Conservation (phyloP, 352 stramenopile genomes). For the Pythium biforme region DNA sequence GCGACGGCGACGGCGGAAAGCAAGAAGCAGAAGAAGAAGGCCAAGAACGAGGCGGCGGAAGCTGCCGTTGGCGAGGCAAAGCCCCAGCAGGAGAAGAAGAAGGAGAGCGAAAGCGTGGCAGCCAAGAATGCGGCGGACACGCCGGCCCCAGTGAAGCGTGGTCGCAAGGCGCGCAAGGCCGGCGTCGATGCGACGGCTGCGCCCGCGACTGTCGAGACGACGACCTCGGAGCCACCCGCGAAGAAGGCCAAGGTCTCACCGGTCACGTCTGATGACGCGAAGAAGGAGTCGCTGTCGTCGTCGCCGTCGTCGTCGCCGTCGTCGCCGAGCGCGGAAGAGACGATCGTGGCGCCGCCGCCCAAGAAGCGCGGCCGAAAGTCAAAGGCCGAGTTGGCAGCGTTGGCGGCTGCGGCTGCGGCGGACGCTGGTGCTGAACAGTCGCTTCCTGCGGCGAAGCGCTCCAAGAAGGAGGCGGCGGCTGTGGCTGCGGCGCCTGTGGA, state of each 20-base stretch:
- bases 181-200: slow-evolving; percentile 9
- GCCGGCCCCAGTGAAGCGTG: slow-evolving; percentile 15
- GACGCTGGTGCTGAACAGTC: slow-evolving; percentile 27
- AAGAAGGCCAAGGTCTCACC: slow-evolving; percentile 29
- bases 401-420: slow-evolving; percentile 6
- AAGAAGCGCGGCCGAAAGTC: slow-evolving; percentile 24
- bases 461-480: slow-evolving; percentile 33
- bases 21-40: slow-evolving; percentile 28
- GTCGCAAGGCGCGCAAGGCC: slow-evolving; percentile 18
- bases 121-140: neutral
- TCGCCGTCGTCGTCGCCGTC: neutral
- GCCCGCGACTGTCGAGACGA: slow-evolving; percentile 5
- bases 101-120: neutral
- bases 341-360: neutral
- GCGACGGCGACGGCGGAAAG: neutral
- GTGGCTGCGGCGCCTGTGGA: neutral
- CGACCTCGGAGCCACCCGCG: slow-evolving; percentile 21
- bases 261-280: slow-evolving; percentile 7
- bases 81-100: neutral
- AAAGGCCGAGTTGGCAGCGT: neutral
- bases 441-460: slow-evolving; percentile 37
- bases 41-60: slow-evolving; percentile 17
- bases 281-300: slow-evolving; percentile 5
- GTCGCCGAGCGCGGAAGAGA: neutral
- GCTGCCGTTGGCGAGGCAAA: neutral